These are phyloP conservation scores for Aphanomyces stellatus DNA, from an alignment of 352 stramenopile genomes.

Conservation along the genomic window DNA sequence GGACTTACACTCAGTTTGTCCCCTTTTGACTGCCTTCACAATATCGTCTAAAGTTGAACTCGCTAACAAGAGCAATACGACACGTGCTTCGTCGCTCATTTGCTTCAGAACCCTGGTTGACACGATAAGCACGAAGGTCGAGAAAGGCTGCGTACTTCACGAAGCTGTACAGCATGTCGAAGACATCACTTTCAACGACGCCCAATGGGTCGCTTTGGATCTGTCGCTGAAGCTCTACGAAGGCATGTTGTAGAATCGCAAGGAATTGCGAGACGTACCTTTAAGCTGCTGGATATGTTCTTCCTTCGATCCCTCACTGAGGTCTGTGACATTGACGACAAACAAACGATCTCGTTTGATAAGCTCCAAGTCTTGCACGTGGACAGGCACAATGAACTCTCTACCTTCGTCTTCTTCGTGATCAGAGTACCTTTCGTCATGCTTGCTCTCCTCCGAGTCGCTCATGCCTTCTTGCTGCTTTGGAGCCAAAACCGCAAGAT, in stretches of 20 bases:
- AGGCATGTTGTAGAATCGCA: too few relatives aligned
- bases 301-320: slow-evolving; percentile 41
- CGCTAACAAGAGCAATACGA: slow-evolving; percentile 25
- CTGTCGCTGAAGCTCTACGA: slow-evolving; percentile 3
- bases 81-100: slow-evolving; percentile 47
- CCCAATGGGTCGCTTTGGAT: slow-evolving; percentile 28
- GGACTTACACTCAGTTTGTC: not conserved
- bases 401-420: slow-evolving; percentile 9
- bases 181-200: slow-evolving; percentile 46
- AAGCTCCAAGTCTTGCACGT: slow-evolving; percentile 65
- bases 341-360: slow-evolving; percentile 55
- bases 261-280: not conserved
- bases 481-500: not conserved
- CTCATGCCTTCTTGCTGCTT: not conserved
- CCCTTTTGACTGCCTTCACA: not conserved
- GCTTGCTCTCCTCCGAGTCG: slow-evolving; percentile 1
- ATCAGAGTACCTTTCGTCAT: not conserved
- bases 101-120: slow-evolving; percentile 37
- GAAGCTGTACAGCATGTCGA: slow-evolving; percentile 68
- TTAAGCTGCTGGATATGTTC: slow-evolving; percentile 23
- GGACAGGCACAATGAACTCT: slow-evolving; percentile 72
- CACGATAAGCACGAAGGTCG: not conserved
- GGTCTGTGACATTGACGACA: slow-evolving; percentile 45
- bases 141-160: slow-evolving; percentile 34
- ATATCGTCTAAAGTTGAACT: slow-evolving; percentile 5